These are phyloP conservation scores for Hypoxylon crocopeplum DNA, from an alignment of 495 filamentous ascomycete genomes.

Conservation along the genomic window DNA sequence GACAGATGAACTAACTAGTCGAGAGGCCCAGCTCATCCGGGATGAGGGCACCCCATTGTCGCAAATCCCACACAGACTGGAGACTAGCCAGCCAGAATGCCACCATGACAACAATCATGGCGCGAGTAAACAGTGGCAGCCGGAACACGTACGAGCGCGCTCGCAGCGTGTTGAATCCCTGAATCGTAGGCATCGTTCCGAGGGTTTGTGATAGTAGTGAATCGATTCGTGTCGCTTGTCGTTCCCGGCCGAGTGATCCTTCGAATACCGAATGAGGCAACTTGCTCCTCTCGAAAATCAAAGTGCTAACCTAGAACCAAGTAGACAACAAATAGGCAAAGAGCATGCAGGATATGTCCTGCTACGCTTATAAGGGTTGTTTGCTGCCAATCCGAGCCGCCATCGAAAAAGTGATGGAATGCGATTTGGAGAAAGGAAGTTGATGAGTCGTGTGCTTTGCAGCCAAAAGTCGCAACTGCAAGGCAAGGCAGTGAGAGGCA, in stretches of 20 bases:
- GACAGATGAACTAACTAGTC: slow-evolving; percentile 67
- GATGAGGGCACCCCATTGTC: slow-evolving; percentile 77
- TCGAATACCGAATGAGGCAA: no score
- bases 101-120: slow-evolving; percentile 71
- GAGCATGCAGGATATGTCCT: slow-evolving; percentile 20
- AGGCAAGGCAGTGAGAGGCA: background rate
- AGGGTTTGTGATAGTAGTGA: background rate
- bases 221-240: background rate
- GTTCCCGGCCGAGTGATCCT: background rate
- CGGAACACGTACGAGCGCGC: slow-evolving; percentile 74
- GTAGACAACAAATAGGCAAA: background rate
- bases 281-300: no score
- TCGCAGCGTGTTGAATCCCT: slow-evolving; percentile 51
- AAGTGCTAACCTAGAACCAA: no score
- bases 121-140: slow-evolving; percentile 85
- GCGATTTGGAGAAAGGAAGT: slow-evolving; percentile 2
- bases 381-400: slow-evolving; percentile 15
- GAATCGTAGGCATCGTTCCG: slow-evolving; percentile 48
- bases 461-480: slow-evolving; percentile 16
- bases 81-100: slow-evolving; percentile 71
- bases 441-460: slow-evolving; percentile 33
- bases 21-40: slow-evolving; percentile 74
- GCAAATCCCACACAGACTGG: slow-evolving; percentile 70
- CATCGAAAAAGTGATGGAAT: slow-evolving; percentile 16
- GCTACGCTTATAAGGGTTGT: slow-evolving; percentile 18